Evolutionary conservation across 768 basidiomycete species (phyloP).

Genomic region (Rhodotorula kratochvilovae): DNA sequence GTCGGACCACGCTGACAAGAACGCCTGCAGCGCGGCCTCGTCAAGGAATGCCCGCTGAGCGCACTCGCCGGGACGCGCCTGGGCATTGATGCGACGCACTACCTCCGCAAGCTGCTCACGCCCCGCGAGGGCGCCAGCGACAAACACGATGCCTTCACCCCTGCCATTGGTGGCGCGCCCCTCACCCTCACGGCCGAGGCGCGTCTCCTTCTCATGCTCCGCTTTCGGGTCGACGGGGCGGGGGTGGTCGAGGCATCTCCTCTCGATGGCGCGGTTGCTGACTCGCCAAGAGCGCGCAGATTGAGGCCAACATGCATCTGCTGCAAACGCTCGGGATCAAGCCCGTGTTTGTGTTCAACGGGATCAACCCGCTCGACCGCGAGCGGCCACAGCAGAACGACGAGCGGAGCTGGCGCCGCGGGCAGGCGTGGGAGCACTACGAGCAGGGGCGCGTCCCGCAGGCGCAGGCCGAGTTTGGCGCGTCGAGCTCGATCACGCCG

Average conservation of each 20-base stretch:
- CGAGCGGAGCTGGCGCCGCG: constrained; percentile 50
- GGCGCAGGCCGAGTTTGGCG: constrained; percentile 71
- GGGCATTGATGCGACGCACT: constrained; percentile 92
- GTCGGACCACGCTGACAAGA: neutral
- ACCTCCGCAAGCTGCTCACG: constrained; percentile 67
- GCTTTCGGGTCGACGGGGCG: neutral
- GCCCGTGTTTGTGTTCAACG: constrained; percentile 97
- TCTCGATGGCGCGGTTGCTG: too few species aligned
- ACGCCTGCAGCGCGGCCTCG: constrained; percentile 63
- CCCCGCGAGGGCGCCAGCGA: constrained; percentile 61
- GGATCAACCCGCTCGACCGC: constrained; percentile 63
- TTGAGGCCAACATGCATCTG: constrained; percentile 83
- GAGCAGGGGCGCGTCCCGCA: constrained; percentile 86
- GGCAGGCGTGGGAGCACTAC: constrained; percentile 83
- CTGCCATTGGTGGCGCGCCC: constrained; percentile 91
- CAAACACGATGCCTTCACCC: constrained; percentile 75
- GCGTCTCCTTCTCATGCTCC: neutral
- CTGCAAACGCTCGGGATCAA: constrained; percentile 91
- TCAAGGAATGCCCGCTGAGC: constrained; percentile 72
- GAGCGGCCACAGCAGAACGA: constrained; percentile 43
- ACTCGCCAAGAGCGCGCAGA: constrained; percentile 47
- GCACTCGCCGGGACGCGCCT: constrained; percentile 84
- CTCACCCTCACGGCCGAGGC: constrained; percentile 62
- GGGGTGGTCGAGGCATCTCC: neutral
- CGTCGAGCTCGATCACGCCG: constrained; percentile 54